These are phyloP conservation scores for Magnaporthiopsis incrustans DNA, from an alignment of 2,329 filamentous ascomycete genomes.

Conservation along the genomic window DNA sequence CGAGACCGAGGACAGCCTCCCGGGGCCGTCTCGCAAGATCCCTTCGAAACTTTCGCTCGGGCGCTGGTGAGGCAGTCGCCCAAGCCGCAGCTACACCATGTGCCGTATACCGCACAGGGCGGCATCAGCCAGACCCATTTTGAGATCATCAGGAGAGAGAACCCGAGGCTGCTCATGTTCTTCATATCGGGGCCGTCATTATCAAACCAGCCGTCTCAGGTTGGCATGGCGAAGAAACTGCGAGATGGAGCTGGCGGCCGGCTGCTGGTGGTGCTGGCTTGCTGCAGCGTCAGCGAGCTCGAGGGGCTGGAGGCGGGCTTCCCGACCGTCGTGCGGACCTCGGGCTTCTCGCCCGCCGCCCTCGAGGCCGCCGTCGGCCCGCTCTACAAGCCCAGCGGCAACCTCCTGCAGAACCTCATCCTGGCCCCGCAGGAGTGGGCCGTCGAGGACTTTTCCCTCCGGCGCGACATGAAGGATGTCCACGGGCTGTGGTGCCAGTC, in stretches of 20 bases:
- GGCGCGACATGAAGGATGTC: slow-evolving; percentile 28
- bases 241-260: slow-evolving; percentile 25
- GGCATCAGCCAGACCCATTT: slow-evolving; percentile 58
- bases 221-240: slow-evolving; percentile 39
- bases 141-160: slow-evolving; percentile 50
- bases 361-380: slow-evolving; percentile 43
- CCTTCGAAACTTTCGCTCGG: slow-evolving; percentile 64
- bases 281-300: slow-evolving; percentile 34
- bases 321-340: slow-evolving; percentile 42
- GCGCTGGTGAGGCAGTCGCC: slow-evolving; percentile 52
- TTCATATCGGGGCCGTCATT: slow-evolving; percentile 44
- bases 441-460: slow-evolving; percentile 25
- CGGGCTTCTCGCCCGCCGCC: slow-evolving; percentile 37
- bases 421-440: slow-evolving; percentile 30
- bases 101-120: slow-evolving; percentile 57
- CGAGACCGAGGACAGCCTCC: slow-evolving; percentile 44
- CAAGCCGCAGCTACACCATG: slow-evolving; percentile 54
- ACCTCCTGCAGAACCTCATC: slow-evolving; percentile 18
- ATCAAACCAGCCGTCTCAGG: slow-evolving; percentile 42
- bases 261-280: slow-evolving; percentile 44
- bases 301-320: slow-evolving; percentile 33
- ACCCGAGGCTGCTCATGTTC: slow-evolving; percentile 52
- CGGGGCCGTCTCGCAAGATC: slow-evolving; percentile 44
- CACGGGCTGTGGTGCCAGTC: slow-evolving; percentile 39
- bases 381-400: slow-evolving; percentile 32